Base-by-base conservation (phyloP, 208 protist species). In the Zelonia costaricensis region DNA sequence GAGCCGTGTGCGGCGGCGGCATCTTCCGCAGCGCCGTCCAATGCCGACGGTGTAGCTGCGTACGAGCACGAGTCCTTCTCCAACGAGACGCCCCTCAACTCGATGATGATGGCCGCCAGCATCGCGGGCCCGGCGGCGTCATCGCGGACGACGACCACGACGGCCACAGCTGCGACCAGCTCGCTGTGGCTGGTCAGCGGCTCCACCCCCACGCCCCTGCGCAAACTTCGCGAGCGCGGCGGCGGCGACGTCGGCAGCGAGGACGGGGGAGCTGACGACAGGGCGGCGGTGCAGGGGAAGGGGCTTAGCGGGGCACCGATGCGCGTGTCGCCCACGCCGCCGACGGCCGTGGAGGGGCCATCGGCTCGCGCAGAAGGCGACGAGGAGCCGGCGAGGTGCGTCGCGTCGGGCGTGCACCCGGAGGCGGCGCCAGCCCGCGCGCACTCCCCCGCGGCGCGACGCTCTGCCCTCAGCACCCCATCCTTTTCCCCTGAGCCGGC, bases 151-250 rank as follows among this genome's bases (percentile, higher is more conserved):
- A 38, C 43, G 36, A 31, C 20, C 38, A 31, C 57, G 22, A 42
- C 56, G 15, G 53, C 54, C 18, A 25, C 35, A 6, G 33, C 54
- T 1, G 36, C 42, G n/a, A 47, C 36, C 35, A 67, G 58, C 16
- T 84, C 83, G n/a, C 56, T 86, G 64, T 54, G 84, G 58, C 67
- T 89, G 12, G 79, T 84, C 5, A 72, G 54, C 38, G 83, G 79
- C 18, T 65, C 57, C 0, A 86, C 83, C 1, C 83, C 76, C 23
- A 80, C 83, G 0, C 76, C 76, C 12, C 74, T 78, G 35, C 83
- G 76, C 8, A 36, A 61, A 9, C 64, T 63, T 22, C 64, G 65
- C 4, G 40, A 63, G 25, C 25, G 63, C 39, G 25, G 23, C 16
- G 43, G 44, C 45, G 33, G 55, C 16, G 42, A 30, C 35, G 22